A percentile compares a stretch with the other conserved stretches of the same genome.
Conservation (phyloP, 2,329 filamentous ascomycete species). For the Trichophyton rubrum region DNA sequence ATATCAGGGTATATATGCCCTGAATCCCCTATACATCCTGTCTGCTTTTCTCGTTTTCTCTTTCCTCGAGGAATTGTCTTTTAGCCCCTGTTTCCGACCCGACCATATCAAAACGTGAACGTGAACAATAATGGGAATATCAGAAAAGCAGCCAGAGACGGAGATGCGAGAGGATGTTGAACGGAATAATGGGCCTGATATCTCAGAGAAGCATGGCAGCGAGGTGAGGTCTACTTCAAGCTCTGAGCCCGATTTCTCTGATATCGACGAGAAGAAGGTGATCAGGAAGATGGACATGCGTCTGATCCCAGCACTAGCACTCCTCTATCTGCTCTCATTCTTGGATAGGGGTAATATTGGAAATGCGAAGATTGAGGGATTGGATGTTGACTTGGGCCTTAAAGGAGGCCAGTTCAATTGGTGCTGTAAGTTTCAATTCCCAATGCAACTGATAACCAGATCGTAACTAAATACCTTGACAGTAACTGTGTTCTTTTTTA, state of each 20-base stretch:
- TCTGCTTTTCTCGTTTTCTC: neutral
- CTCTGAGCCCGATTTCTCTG: constrained; percentile 19
- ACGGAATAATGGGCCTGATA: neutral
- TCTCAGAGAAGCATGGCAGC: neutral
- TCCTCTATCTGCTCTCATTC: constrained; percentile 29
- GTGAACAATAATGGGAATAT: neutral
- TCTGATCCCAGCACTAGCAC: constrained; percentile 28
- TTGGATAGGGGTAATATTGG: constrained; percentile 21
- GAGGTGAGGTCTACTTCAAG: neutral
- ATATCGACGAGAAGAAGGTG: constrained; percentile 30
- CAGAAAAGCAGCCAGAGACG: neutral
- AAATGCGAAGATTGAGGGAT: constrained; percentile 20
- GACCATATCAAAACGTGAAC: neutral
- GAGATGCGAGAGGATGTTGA: neutral
- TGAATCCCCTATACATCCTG: neutral
- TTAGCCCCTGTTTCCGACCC: neutral
- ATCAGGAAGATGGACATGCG: constrained; percentile 31
- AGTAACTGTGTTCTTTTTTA: constrained; percentile 19
- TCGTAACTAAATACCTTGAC: neutral
- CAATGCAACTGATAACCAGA: neutral
- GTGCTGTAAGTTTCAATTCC: constrained; percentile 12
- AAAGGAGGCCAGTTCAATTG: constrained; percentile 19
- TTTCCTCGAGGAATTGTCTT: neutral
- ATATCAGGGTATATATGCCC: neutral
- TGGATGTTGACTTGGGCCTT: constrained; percentile 15